phyloP scores from a whole-genome alignment of 257 asterid genomes.

The Solanum dulcamara region DNA sequence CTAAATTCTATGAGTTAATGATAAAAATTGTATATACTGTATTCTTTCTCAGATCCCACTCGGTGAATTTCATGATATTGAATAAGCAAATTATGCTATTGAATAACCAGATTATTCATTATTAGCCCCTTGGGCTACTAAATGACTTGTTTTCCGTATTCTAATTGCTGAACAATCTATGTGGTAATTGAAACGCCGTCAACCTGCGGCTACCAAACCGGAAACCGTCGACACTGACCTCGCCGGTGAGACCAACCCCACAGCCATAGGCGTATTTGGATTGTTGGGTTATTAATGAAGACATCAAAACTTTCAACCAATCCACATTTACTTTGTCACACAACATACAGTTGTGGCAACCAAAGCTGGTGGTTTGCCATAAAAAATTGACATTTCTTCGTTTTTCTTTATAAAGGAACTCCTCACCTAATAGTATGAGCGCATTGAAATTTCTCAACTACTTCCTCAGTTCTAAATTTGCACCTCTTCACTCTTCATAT shows the following conservation, averaged over 20 bases:
- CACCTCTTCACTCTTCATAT: neutral
- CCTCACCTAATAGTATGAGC: constrained; percentile 38
- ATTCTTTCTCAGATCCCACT: no score
- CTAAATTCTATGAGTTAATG: no score
- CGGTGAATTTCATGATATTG: no score
- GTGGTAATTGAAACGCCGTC: neutral
- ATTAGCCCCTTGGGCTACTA: no score
- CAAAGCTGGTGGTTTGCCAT: neutral
- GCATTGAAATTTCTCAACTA: constrained; percentile 31
- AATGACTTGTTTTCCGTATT: no score
- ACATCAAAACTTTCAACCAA: neutral
- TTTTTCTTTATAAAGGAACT: neutral
- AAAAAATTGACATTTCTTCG: neutral
- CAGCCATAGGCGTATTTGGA: neutral
- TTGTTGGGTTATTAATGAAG: neutral
- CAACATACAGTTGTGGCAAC: neutral
- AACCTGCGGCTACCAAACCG: neutral
- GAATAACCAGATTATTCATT: no score
- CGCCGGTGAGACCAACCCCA: neutral
- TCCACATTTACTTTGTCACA: neutral
- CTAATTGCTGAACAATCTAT: neutral
- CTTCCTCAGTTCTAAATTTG: constrained; percentile 5
- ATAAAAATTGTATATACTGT: no score
- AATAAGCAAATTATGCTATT: no score
- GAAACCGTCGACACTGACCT: neutral